A percentile compares a stretch with the other conserved stretches of the same genome.
Evolutionary conservation across 2,329 filamentous ascomycete species (phyloP).

Genomic region (Phaeosphaeria sp.): DNA sequence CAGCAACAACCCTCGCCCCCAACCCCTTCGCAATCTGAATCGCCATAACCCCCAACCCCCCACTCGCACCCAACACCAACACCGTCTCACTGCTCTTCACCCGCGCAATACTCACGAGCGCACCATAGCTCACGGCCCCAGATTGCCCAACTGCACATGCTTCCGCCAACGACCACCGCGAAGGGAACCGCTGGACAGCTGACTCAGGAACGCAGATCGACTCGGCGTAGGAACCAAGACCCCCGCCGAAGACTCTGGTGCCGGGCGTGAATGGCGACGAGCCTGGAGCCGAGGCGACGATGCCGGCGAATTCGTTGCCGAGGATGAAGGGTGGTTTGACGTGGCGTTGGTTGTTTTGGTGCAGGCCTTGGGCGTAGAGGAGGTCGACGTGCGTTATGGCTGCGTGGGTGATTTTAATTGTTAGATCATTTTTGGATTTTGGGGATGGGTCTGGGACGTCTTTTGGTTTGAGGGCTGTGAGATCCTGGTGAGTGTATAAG

Average conservation of each 20-base stretch:
- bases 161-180: slow-evolving; percentile 54
- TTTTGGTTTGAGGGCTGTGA: slow-evolving; percentile 32
- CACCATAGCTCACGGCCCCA: slow-evolving; percentile 63
- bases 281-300: slow-evolving; percentile 52
- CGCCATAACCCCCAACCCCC: slow-evolving; percentile 63
- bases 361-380: slow-evolving; percentile 63
- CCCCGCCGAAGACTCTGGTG: slow-evolving; percentile 62
- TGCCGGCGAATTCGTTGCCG: slow-evolving; percentile 67
- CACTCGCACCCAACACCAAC: slow-evolving; percentile 63
- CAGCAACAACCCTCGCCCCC: slow-evolving; percentile 62
- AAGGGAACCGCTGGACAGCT: slow-evolving; percentile 55
- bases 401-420: slow-evolving; percentile 60
- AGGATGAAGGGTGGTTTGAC: slow-evolving; percentile 65
- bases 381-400: slow-evolving; percentile 68
- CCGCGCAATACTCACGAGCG: slow-evolving; percentile 52
- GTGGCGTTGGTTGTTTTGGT: slow-evolving; percentile 67
- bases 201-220: slow-evolving; percentile 54
- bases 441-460: slow-evolving; percentile 40
- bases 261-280: slow-evolving; percentile 51
- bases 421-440: slow-evolving; percentile 48
- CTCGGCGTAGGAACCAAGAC: slow-evolving; percentile 61
- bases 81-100: slow-evolving; percentile 58
- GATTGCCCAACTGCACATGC: slow-evolving; percentile 63
- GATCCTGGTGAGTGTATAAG: slow-evolving; percentile 24
- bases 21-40: slow-evolving; percentile 62